Conservation (phyloP, 345 rosid genomes). For the Bruguiera parviflora region DNA sequence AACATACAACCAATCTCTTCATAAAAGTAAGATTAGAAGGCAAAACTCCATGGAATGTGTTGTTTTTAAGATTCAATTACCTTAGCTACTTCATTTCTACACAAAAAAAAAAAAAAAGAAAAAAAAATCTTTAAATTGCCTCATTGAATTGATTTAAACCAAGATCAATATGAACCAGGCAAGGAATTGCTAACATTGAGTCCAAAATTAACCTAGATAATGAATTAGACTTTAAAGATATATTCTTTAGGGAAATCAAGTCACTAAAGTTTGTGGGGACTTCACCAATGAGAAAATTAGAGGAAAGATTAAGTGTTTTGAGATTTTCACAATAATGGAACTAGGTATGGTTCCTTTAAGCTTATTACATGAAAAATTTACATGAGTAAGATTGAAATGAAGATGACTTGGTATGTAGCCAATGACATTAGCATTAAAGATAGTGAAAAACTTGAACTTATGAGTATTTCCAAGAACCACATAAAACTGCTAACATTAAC, state of each 20-base stretch:
- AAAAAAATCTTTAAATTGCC: slow-evolving; percentile 66
- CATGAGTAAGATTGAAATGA: slow-evolving; percentile 48
- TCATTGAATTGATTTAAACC: slow-evolving; percentile 85
- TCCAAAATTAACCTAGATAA: slow-evolving; percentile 76
- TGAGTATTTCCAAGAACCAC: slow-evolving; percentile 68
- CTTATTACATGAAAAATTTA: slow-evolving; percentile 70
- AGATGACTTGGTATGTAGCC: slow-evolving; percentile 58
- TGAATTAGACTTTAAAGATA: slow-evolving; percentile 70
- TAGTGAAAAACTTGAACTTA: slow-evolving; percentile 50
- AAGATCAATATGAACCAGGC: slow-evolving; percentile 69
- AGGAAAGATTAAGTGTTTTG: slow-evolving; percentile 54
- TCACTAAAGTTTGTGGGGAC: slow-evolving; percentile 63
- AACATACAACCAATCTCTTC: slow-evolving; percentile 49
- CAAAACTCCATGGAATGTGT: slow-evolving; percentile 65
- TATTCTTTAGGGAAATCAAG: slow-evolving; percentile 57
- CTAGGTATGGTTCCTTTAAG: slow-evolving; percentile 71
- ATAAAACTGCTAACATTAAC: slow-evolving; percentile 62
- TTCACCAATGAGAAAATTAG: slow-evolving; percentile 55
- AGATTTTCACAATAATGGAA: slow-evolving; percentile 63
- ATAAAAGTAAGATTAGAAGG: slow-evolving; percentile 78
- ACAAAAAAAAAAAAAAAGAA: too few relatives aligned
- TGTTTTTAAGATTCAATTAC: slow-evolving; percentile 69
- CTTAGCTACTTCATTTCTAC: slow-evolving; percentile 57
- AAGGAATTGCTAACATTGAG: slow-evolving; percentile 67
- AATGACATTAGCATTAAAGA: slow-evolving; percentile 65